phyloP scores from a whole-genome alignment of 306 rosid genomes.

The Glycine tomentella region DNA sequence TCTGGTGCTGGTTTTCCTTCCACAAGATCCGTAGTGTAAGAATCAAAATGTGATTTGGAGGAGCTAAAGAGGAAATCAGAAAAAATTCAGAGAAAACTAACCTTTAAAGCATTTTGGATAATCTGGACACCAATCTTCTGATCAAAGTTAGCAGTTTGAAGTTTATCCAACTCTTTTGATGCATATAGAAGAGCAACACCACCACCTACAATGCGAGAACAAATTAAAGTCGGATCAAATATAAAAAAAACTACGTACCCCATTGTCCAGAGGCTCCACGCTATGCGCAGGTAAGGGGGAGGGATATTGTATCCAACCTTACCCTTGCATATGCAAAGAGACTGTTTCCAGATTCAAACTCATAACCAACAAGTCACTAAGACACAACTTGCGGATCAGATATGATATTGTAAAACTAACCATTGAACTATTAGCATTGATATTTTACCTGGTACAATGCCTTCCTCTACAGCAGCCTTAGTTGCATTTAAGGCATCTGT shows the following conservation, averaged over 20 bases:
- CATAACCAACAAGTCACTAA: too few relatives aligned
- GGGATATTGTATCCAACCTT: too few relatives aligned
- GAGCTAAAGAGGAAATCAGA: neutral
- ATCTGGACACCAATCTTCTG: constrained; percentile 97
- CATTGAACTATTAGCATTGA: neutral
- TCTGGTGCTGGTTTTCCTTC: neutral
- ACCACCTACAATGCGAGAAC: constrained; percentile 59
- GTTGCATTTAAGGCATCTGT: constrained; percentile 97
- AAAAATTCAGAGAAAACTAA: constrained; percentile 6
- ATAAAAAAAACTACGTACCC: too few relatives aligned
- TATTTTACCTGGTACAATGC: constrained; percentile 79
- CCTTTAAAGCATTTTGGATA: constrained; percentile 94
- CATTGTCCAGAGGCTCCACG: too few relatives aligned
- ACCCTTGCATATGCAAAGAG: too few relatives aligned
- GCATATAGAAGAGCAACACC: constrained; percentile 99
- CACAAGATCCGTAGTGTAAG: neutral
- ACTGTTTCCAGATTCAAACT: too few relatives aligned
- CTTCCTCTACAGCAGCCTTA: constrained; percentile 98
- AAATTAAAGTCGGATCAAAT: constrained; percentile 23
- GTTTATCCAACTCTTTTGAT: constrained; percentile 82
- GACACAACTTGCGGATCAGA: too few relatives aligned
- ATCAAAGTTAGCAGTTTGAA: constrained; percentile 86
- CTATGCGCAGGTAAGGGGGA: too few relatives aligned
- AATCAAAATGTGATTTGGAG: constrained; percentile 5
- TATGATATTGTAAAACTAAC: neutral